phyloP scores from a whole-genome alignment of 345 rosid genomes.

The Eucalyptus grandis region DNA sequence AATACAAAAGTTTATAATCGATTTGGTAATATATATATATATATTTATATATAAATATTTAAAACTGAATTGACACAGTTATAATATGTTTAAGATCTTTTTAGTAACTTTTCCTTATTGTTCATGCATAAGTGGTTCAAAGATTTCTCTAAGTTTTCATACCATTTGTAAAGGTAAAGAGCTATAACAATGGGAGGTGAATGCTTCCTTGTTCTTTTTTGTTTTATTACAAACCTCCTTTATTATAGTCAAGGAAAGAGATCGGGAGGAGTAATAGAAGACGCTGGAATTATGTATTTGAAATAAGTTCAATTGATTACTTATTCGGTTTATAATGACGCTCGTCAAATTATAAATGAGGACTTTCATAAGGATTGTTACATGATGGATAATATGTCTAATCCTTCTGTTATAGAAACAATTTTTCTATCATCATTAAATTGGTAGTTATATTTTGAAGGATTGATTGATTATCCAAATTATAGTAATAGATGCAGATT shows the following conservation, averaged over 20 bases:
- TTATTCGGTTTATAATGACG: background rate
- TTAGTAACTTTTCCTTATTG: no score
- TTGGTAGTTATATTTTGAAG: background rate
- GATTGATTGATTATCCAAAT: background rate
- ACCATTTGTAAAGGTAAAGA: background rate
- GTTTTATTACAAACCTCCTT: background rate
- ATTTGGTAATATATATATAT: no score
- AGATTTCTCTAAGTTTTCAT: background rate
- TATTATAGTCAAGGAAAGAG: no score
- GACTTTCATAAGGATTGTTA: no score
- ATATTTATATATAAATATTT: no score
- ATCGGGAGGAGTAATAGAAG: background rate
- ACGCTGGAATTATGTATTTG: background rate
- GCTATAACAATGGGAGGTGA: background rate
- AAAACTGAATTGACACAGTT: accelerated
- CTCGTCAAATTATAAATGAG: background rate
- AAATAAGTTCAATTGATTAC: background rate
- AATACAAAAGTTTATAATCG: no score
- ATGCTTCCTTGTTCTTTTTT: background rate
- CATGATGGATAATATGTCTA: no score
- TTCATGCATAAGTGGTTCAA: background rate
- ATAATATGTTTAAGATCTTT: no score
- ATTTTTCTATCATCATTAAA: no score
- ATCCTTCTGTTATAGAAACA: no score
- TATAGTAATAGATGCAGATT: background rate